Base-by-base conservation (phyloP, 2,329 filamentous ascomycete species). In the Drechslerella coelobrocha region DNA sequence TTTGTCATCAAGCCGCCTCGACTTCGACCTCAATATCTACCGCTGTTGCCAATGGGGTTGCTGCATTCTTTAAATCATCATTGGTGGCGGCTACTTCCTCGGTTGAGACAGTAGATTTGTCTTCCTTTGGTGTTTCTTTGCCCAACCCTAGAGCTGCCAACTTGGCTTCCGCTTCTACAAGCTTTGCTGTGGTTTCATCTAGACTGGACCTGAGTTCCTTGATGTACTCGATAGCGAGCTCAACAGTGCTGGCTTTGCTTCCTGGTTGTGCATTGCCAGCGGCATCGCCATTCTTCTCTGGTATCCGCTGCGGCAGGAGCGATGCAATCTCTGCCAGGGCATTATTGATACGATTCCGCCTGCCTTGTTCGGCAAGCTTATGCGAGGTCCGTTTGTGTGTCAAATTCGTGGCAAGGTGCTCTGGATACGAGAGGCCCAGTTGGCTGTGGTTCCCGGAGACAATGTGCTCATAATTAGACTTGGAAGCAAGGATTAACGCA, bases 391-490 rank as follows among this genome's bases (percentile, higher is more conserved):
- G 89, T 81, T 99, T 99, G 2, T 92, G 96, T 0, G 92, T 97
- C 24, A 99, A 82, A 74, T 96, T 96, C 21, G 92, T 95, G 5
- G 92, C 96, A 43, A 99, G 83, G 55, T 92, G 90, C 75, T 90
- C 91, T 0, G 93, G 92, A 75, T 97, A 97, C 0, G 89, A 89
- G 10, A 97, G 89, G 10, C 93, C 93, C 27, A 76, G 68, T 0
- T 92, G 92, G 0, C 97, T 86, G 61, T 89, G 88, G 54, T 92
- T 97, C 52, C 94, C 94, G 78, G 97, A 94, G 9, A 99, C 81
- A 37, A 99, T 94, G 76, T 97, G 96, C 77, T 97, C 93, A 76
- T 99, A 99, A 77, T 99, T 99, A 1, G 93, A 97, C 78, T 97
- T 97, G 14, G 90, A 91, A 34, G 92, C 90, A 26, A 99, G 84